Evolutionary conservation across 805 yeast species (phyloP), one percentile per base, ranked within the genome.

Genomic region (Hanseniaspora occidentalis): DNA sequence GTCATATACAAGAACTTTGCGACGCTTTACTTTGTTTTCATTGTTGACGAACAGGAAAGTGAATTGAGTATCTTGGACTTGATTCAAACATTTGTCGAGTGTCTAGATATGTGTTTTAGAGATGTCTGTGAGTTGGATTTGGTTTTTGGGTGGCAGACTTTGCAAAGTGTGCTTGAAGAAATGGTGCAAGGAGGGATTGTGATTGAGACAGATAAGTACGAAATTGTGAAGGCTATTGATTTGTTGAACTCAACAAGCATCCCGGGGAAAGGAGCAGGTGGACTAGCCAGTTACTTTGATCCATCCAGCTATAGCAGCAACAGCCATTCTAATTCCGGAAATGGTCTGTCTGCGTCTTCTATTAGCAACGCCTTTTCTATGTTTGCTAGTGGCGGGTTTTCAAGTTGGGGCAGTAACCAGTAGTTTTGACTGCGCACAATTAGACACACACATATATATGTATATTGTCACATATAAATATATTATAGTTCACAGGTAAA

Each of bases 111-210:
- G 43, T 92, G 98, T 60, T 92, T 92, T 61, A 79, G 78, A 45
- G 88, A 86, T 53, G 98, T 92, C 6, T 88, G 96, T 58, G 98
- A 92, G 56, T 68, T 92, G 50, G 98, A 92, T 61, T 68, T 92
- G 46, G 96, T 92, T n/a, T 89, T 88, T 63, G 96, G 96, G 14
- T 92, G 98, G 97, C 96, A 92, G 61, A 94, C 86, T 4, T 65
- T 89, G 24, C 94, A 89, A 56, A 80, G 94, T 2, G 96, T 89
- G 2, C 60, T 88, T 37, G 92, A 80, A 51, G 97, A 92, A 52
- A 81, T 92, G 25, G 79, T 92, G 1, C 97, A 92, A 57, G 98
- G 97, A 20, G 98, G 98, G 0, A 80, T 92, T 94, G 98, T 92
- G 7, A 83, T 92, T 27, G 98, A 92, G 56, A 88, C 97, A 2